These are phyloP conservation scores for Fraxinus paxiana DNA, from an alignment of 305 asterid genomes.

Conservation along the genomic window DNA sequence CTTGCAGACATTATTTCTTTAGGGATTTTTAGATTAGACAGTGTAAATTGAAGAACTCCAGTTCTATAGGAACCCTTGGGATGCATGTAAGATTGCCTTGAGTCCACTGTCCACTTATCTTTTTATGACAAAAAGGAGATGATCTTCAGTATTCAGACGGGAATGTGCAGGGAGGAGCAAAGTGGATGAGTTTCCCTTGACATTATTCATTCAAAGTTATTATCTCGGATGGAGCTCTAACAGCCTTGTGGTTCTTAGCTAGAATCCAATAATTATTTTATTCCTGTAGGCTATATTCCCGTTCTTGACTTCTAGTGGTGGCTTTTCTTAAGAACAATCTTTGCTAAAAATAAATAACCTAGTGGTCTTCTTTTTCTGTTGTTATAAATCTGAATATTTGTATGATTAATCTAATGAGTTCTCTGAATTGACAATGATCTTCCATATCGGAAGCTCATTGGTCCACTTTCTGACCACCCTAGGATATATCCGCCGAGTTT, in stretches of 20 bases:
- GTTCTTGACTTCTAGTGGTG: neutral
- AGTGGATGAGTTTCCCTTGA: neutral
- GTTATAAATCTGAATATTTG: neutral
- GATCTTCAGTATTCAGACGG: neutral
- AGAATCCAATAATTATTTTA: neutral
- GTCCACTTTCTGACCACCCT: neutral
- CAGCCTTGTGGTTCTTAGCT: slow-evolving; percentile 2
- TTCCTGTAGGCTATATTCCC: neutral
- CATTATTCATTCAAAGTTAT: neutral
- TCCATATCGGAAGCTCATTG: neutral
- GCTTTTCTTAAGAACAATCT: neutral
- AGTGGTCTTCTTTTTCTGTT: neutral
- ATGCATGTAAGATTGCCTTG: neutral
- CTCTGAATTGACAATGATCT: neutral
- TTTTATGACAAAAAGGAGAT: neutral
- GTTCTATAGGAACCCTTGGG: neutral
- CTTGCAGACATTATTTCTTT: neutral
- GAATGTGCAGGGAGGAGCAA: neutral
- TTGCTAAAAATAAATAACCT: neutral
- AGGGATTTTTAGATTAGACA: neutral
- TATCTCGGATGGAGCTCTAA: slow-evolving; percentile 1
- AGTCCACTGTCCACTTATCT: no score
- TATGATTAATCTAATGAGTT: neutral
- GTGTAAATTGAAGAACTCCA: neutral
- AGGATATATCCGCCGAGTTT: slow-evolving; percentile 3